Evolutionary conservation across 768 basidiomycete species (phyloP), one percentile per base, ranked within the genome.

Genomic region (Boletus subcaerulescens): DNA sequence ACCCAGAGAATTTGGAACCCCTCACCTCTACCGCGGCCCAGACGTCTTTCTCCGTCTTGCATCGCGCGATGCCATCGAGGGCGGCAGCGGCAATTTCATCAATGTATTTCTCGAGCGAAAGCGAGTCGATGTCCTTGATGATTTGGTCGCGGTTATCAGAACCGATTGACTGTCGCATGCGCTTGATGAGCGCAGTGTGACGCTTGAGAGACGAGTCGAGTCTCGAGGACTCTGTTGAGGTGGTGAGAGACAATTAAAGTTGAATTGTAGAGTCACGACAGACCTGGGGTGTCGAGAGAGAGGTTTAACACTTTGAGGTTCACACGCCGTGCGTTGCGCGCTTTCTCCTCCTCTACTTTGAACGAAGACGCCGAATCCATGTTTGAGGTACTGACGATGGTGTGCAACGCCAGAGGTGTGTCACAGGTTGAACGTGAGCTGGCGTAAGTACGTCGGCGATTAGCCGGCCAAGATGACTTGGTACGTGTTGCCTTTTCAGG

Each of bases 181-280:
- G 87, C 72, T 96, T 98, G 60, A 97, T 94, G 58, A 98, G 81
- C 7, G 93, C 91, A 2, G 94, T 98, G 72, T 99, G 95, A 8
- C 93, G 87, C 74, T 93, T 98, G 54, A 99, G 74, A 42, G 97
- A 98, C 4, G 97, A 93, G 71, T 98, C 97, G 22, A 94, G 78
- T 68, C 85, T 93, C 20, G 81, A 76, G 11, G 82, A 76, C 68
- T 87, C 92, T 93, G 22, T 33, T 20, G 41, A 17, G 5, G 29
- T 36, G 14, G 47, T 60, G 56, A 66, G 61, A 47, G 33, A 45
- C 12, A 22, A 14, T 14, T 17, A 11, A 32, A 8, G 50, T 46
- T 44, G 57, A 14, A 33, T 31, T 9, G 32, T 5, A 29, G 33
- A 20, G 42, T 3, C 3, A 32, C 15, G 47, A 71, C 74, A 58